Evolutionary conservation across 805 yeast species (phyloP), one percentile per base, ranked within the genome.

Genomic region (Barnettozyma sucrosica): DNA sequence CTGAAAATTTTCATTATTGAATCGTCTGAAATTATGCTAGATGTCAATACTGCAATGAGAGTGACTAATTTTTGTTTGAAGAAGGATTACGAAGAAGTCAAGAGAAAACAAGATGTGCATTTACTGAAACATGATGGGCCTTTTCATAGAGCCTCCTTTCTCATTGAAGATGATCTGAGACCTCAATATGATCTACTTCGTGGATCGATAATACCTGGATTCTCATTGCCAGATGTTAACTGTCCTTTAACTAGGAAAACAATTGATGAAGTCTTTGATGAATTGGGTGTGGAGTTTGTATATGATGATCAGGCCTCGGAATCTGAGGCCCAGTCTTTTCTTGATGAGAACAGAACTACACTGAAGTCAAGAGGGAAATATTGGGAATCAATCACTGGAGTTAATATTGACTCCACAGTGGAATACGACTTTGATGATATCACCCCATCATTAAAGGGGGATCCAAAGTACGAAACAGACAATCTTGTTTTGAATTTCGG

Each of bases 101-200:
- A 79, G 44, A 57, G 59, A 9, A 57, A 66, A 18, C 97, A 90
- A 61, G 81, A 81, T 45, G 69, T 70, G 2, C 95, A 86, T 62
- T 65, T 90, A 2, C 66, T 77, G 18, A 53, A 69, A 7, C 85
- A 88, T 56, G 99, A 93, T 69, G 85, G 86, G 0, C 89, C 96
- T 0, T 89, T 80, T 52, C 93, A 88, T 55, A 67, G 99, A 47
- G 70, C 81, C 19, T 83, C 93, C 0, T 90, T 89, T 61, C 63
- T 92, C 25, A 62, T 92, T 8, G 74, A 76, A 3, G 73, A 71
- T 7, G 71, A 72, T 13, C 66, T 67, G 13, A 75, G 82, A 46
- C 75, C 74, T 0, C 55, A 55, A 1, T 86, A 82, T 54, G 64
- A 70, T n/a, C 69, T 70, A 5, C 69, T 72, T 0, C 73, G 65